A percentile compares a stretch with the other conserved stretches of the same genome.
These are phyloP conservation scores for Crithidia fasciculata DNA, from an alignment of 208 protist genomes.

Conservation along the genomic window DNA sequence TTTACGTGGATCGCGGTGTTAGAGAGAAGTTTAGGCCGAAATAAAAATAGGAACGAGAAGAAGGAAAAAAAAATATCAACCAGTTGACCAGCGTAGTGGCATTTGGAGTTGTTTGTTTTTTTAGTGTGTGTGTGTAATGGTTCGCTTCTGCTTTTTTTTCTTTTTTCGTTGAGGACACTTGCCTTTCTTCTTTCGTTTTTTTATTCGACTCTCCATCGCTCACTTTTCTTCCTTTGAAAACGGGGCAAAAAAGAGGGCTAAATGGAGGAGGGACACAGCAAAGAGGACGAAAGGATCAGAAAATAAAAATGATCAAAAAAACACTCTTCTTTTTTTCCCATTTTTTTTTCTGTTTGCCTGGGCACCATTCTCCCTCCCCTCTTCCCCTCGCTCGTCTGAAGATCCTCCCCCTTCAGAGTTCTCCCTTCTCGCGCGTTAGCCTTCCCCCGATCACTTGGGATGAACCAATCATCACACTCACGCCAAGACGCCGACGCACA, in stretches of 20 bases:
- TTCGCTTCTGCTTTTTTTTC: too few relatives aligned
- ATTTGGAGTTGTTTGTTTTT: background rate
- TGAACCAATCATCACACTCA: conserved; percentile 14
- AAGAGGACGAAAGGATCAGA: too few relatives aligned
- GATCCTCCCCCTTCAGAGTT: background rate
- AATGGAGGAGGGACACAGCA: too few relatives aligned
- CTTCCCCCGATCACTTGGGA: conserved; percentile 6
- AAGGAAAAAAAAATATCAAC: conserved; percentile 27
- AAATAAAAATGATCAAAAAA: too few relatives aligned
- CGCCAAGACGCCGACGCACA: conserved; percentile 6
- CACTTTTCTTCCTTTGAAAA: too few relatives aligned
- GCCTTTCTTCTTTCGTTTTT: too few relatives aligned
- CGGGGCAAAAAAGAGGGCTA: too few relatives aligned
- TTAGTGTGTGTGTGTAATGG: background rate
- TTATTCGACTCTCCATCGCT: too few relatives aligned
- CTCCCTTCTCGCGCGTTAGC: background rate
- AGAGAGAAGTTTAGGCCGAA: conserved; percentile 21
- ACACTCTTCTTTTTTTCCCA: conserved; percentile 2
- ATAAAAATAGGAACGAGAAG: conserved; percentile 31
- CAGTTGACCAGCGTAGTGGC: background rate
- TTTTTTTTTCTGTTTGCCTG: background rate
- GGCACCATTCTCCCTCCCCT: background rate
- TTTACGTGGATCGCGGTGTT: background rate
- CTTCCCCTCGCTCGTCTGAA: background rate
- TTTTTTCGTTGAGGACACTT: too few relatives aligned